Evolutionary conservation across 2,329 filamentous ascomycete genomes (phyloP).

Genomic region (Beauveria pseudobassiana): DNA sequence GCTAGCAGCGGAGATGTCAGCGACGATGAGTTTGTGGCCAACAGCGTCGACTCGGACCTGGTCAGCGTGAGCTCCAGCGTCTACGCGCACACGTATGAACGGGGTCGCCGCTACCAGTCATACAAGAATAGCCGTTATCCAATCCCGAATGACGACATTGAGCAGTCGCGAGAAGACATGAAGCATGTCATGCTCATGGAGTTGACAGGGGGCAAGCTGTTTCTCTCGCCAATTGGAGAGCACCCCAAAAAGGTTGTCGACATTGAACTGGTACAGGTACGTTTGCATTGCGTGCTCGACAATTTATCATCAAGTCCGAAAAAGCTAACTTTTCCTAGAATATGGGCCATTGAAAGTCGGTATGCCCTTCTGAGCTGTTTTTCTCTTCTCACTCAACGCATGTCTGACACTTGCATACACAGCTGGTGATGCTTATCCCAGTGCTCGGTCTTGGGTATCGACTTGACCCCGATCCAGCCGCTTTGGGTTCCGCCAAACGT

Average conservation of each 20-base stretch:
- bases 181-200: constrained; percentile 40
- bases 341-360: constrained; percentile 46
- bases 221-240: constrained; percentile 31
- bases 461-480: constrained; percentile 39
- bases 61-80: constrained; percentile 23
- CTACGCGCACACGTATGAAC: constrained; percentile 25
- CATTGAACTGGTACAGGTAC: constrained; percentile 36
- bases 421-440: constrained; percentile 36
- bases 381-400: neutral
- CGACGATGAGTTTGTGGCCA: constrained; percentile 8
- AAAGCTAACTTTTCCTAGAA: constrained; percentile 18
- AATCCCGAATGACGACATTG: constrained; percentile 37
- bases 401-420: neutral
- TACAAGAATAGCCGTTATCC: constrained; percentile 38
- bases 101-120: constrained; percentile 34
- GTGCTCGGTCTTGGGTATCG: constrained; percentile 33
- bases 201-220: constrained; percentile 32
- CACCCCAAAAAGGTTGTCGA: constrained; percentile 37
- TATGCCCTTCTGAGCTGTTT: neutral
- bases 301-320: too few relatives aligned
- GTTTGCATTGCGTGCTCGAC: neutral
- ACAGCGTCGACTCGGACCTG: constrained; percentile 4
- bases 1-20: constrained; percentile 3
- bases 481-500: constrained; percentile 50
- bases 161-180: constrained; percentile 38